Base-by-base conservation (phyloP, 2,329 filamentous ascomycete species). In the Cryoendolithus antarcticus region DNA sequence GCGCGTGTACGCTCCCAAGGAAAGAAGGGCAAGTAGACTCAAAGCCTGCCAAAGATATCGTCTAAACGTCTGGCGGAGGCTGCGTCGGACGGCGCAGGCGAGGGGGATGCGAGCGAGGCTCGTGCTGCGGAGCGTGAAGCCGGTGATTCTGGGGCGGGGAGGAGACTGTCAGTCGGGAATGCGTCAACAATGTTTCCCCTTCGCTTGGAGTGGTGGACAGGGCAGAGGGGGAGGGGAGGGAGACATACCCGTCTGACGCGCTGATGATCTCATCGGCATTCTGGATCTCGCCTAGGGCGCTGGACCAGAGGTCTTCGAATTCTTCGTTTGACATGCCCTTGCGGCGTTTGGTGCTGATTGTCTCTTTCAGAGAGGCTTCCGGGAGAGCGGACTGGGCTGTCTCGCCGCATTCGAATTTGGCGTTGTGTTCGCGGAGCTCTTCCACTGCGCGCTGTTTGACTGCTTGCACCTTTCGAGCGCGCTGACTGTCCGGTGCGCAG, bases 401-500 rank as follows among this genome's bases (percentile, higher is more conserved):
- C 44, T 85, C 80, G 11, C 88, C 85, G 53, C 91, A 98, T 64
- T 98, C 91, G 54, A 79, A 95, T 53, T 86, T 80, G 40, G 91
- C 91, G 43, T 85, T 78, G 31, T 84, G 78, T 49, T 93, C 77
- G 39, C 91, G 75, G 35, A 98, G 72, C 51, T 88, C 81, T 52
- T 94, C 86, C 3, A 96, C 74, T 2, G 84, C 86, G 58, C 80
- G 82, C 57, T 96, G 81, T 6, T 88, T 86, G 10, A 98, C 86
- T 12, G 80, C 76, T 53, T 89, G 85, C 35, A 96, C 82, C 11
- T 83, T 81, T 30, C 85, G 77, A 6, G 82, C 85, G 60, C 94
- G 95, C 54, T 93, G 86, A 44, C 86, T 86, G 60, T 98, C 93
- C 0, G 91, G 83, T 62, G 95, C 89, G 60, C 91, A 98, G 4